These are phyloP conservation scores for Berberis vulgaris DNA, from an alignment of 164 flowering plant species.

Conservation along the genomic window DNA sequence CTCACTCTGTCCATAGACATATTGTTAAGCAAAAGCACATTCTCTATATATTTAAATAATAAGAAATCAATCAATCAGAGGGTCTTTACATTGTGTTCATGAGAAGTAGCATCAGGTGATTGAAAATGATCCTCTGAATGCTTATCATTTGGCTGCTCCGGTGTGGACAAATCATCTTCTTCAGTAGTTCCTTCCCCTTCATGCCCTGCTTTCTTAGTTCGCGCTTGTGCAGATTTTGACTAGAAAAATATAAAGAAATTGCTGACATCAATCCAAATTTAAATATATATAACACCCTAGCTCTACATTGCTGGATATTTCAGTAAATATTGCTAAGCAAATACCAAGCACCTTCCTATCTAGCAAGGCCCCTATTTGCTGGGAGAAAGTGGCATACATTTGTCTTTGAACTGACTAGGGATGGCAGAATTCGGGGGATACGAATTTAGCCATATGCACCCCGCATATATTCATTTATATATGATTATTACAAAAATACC, in stretches of 20 bases:
- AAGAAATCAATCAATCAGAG: neutral
- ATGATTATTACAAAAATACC: no score
- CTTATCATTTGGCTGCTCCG: conserved; percentile 56
- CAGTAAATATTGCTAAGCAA: no score
- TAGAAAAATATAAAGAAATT: conserved; percentile 8
- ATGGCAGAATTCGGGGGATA: no score
- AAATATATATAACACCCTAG: no score
- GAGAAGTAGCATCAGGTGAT: conserved; percentile 25
- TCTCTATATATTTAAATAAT: neutral
- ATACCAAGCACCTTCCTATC: no score
- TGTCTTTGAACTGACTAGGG: no score
- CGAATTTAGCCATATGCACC: no score
- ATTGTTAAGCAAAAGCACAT: neutral
- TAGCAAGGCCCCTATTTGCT: no score
- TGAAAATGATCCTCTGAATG: conserved; percentile 33
- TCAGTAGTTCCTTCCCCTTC: conserved; percentile 50
- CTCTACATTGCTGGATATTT: no score
- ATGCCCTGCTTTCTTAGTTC: conserved; percentile 43
- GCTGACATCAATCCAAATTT: no score
- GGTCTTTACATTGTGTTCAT: conserved; percentile 43
- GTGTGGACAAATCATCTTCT: conserved; percentile 47
- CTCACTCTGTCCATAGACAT: conserved; percentile 38
- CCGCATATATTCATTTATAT: no score
- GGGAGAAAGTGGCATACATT: no score
- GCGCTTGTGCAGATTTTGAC: conserved; percentile 46